Evolutionary conservation across 148 eudicot species (phyloP).

Genomic region (Vaccinium corymbosum): DNA sequence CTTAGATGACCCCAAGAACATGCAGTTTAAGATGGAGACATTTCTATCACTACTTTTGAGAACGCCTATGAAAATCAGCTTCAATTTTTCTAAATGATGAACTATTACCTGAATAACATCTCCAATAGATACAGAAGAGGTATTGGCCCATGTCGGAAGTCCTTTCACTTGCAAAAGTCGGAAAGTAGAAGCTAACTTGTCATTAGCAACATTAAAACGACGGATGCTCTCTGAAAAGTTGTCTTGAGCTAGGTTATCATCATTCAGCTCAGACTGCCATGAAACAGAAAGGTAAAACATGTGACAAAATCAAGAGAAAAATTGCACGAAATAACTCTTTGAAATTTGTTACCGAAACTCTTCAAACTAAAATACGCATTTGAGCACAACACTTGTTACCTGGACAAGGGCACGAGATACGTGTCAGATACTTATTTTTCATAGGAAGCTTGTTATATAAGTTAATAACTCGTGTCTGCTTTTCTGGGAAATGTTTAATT

Average conservation of each 20-base stretch:
- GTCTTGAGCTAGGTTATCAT: constrained; percentile 24
- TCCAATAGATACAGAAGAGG: constrained; percentile 69
- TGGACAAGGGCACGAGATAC: neutral
- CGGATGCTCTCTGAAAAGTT: constrained; percentile 51
- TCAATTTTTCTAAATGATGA: neutral
- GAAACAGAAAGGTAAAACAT: neutral
- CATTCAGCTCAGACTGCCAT: constrained; percentile 26
- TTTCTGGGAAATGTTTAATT: neutral
- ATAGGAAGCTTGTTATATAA: neutral
- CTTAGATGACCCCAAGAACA: neutral
- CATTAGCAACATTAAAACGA: constrained; percentile 44
- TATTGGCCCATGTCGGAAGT: constrained; percentile 80
- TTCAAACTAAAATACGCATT: neutral
- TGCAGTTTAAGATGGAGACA: neutral
- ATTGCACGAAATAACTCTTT: neutral
- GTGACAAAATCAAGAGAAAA: constrained; percentile 2
- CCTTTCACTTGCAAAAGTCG: constrained; percentile 74
- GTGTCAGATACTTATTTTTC: neutral
- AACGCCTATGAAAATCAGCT: neutral
- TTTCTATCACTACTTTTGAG: neutral
- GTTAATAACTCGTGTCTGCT: neutral
- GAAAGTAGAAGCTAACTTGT: constrained; percentile 56
- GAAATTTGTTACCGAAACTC: neutral
- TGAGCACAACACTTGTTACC: neutral
- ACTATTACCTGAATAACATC: constrained; percentile 67